These are phyloP conservation scores for Picea sitchensis DNA, from an alignment of 75 land plant species.

Conservation along the genomic window DNA sequence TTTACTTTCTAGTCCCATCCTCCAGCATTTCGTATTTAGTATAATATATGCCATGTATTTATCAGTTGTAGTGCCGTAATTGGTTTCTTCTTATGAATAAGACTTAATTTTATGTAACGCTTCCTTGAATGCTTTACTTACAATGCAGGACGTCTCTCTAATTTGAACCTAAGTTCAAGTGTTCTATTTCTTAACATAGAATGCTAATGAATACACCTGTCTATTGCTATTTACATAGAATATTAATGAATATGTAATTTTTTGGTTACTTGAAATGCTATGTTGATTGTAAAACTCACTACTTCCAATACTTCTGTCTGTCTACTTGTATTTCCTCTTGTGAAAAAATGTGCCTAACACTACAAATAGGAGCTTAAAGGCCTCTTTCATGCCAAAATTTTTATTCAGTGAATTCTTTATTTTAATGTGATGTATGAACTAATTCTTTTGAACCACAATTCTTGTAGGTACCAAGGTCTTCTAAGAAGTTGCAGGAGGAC, in stretches of 20 bases:
- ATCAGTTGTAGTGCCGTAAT: neutral
- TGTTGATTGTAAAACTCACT: neutral
- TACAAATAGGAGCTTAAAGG: neutral
- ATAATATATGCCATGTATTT: neutral
- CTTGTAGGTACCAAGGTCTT: conserved; percentile 89
- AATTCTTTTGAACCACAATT: too few species aligned
- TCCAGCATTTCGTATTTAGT: neutral
- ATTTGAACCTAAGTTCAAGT: neutral
- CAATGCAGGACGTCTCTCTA: too few species aligned
- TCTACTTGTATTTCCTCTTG: neutral
- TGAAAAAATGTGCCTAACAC: neutral
- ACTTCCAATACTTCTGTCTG: neutral
- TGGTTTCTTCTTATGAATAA: neutral
- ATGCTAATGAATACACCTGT: neutral
- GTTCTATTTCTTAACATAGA: neutral
- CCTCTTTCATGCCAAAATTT: neutral
- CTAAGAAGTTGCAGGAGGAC: conserved; percentile 83
- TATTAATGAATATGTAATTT: neutral
- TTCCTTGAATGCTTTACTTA: too few species aligned
- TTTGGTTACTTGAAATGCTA: neutral
- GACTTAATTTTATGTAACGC: neutral
- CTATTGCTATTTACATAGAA: neutral
- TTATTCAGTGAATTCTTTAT: neutral
- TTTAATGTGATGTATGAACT: too few species aligned
- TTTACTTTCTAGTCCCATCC: too few species aligned